These are phyloP conservation scores for Funneliformis geosporum DNA, from an alignment of 192 early-diverging fungal genomes.

Conservation along the genomic window DNA sequence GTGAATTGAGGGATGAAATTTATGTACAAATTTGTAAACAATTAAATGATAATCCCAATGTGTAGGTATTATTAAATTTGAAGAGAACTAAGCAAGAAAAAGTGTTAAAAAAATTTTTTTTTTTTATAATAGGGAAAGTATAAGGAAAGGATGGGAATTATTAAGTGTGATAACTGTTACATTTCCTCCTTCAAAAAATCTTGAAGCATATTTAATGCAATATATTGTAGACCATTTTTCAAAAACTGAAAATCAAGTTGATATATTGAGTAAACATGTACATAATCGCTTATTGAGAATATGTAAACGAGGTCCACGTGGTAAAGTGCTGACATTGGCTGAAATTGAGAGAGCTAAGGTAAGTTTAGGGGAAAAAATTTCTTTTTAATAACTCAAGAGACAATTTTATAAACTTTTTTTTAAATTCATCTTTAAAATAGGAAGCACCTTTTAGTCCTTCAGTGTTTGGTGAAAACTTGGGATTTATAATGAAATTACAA, in stretches of 20 bases:
- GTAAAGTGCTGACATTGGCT: conserved; percentile 68
- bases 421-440: conserved; percentile 39
- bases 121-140: conserved; percentile 51
- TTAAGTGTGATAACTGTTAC: conserved; percentile 79
- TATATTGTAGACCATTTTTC: conserved; percentile 72
- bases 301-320: conserved; percentile 77
- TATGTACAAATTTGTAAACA: conserved; percentile 95
- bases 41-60: conserved; percentile 72
- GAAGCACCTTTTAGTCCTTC: conserved; percentile 82
- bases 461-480: conserved; percentile 89
- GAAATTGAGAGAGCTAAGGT: conserved; percentile 70
- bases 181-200: conserved; percentile 89
- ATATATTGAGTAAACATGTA: conserved; percentile 54
- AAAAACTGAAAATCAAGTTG: conserved; percentile 50
- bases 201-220: conserved; percentile 79
- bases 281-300: conserved; percentile 62
- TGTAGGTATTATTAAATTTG: conserved; percentile 38
- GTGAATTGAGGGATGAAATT: conserved; percentile 87
- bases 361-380: too few relatives aligned
- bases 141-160: conserved; percentile 84
- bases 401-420: too few relatives aligned
- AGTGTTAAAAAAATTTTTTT: neutral
- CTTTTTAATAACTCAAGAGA: too few relatives aligned
- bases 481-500: conserved; percentile 79
- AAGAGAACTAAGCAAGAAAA: neutral